Conservation (phyloP, 345 rosid species). For the Eucalyptus shirleyi region DNA sequence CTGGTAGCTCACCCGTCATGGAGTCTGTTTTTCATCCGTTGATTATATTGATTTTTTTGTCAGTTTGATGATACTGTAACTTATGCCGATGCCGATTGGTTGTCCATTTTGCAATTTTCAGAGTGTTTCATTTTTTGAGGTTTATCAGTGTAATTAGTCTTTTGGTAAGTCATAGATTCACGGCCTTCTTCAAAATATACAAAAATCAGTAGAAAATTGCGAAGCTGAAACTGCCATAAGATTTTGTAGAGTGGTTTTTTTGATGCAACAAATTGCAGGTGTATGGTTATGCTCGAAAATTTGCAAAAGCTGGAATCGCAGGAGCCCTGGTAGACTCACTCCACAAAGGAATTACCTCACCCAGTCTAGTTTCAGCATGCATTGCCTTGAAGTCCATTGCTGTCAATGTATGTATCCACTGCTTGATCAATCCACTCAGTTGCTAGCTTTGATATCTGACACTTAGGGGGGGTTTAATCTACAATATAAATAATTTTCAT, state of each 20-base stretch:
- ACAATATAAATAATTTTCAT: neutral
- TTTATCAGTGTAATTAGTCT: neutral
- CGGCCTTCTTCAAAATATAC: neutral
- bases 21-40: neutral
- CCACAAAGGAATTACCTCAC: conserved; percentile 54
- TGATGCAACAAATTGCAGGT: conserved; percentile 32
- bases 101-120: neutral
- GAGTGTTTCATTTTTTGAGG: neutral
- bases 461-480: neutral
- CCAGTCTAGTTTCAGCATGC: conserved; percentile 67
- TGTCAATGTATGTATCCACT: conserved; percentile 56
- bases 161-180: neutral
- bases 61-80: neutral
- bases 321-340: conserved; percentile 59
- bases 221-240: neutral
- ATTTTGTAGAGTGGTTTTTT: neutral
- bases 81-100: neutral
- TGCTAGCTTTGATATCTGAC: neutral
- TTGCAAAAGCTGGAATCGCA: conserved; percentile 76
- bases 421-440: neutral
- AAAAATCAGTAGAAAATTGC: neutral
- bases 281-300: conserved; percentile 83
- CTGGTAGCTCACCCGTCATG: neutral
- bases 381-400: conserved; percentile 74
- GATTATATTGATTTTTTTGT: neutral